phyloP scores from a whole-genome alignment of 192 early-diverging fungal species.

The Backusella circina region DNA sequence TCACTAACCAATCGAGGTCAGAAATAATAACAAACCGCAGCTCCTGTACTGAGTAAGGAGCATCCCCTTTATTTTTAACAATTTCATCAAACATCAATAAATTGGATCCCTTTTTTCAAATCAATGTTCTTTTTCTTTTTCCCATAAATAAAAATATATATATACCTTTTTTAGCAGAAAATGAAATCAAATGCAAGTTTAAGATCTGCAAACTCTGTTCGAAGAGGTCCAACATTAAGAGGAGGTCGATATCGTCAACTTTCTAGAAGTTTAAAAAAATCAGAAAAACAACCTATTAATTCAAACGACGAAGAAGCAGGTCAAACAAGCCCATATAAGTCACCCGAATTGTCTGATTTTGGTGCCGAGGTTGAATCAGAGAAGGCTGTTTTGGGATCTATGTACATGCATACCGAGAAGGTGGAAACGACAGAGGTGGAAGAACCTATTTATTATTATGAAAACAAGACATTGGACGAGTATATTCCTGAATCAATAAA shows the following conservation, averaged over 20 bases:
- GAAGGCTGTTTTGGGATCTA: background rate
- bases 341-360: background rate
- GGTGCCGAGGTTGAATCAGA: background rate
- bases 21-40: background rate
- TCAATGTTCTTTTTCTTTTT: background rate
- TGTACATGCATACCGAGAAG: background rate
- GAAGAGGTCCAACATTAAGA: constrained; percentile 25
- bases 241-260: constrained; percentile 7
- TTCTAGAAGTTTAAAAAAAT: background rate
- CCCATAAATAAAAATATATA: background rate
- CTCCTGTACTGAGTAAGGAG: background rate
- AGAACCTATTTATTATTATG: background rate
- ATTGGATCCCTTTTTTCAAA: background rate
- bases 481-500: background rate
- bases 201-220: background rate
- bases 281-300: background rate
- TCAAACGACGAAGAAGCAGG: background rate
- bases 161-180: background rate
- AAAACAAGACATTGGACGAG: background rate
- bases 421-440: background rate
- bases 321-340: background rate
- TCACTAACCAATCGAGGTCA: background rate
- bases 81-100: constrained; percentile 1
- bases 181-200: background rate
- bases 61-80: background rate